Conservation (phyloP, 1,284 basidiomycete genomes). For the Peniophora sp. region DNA sequence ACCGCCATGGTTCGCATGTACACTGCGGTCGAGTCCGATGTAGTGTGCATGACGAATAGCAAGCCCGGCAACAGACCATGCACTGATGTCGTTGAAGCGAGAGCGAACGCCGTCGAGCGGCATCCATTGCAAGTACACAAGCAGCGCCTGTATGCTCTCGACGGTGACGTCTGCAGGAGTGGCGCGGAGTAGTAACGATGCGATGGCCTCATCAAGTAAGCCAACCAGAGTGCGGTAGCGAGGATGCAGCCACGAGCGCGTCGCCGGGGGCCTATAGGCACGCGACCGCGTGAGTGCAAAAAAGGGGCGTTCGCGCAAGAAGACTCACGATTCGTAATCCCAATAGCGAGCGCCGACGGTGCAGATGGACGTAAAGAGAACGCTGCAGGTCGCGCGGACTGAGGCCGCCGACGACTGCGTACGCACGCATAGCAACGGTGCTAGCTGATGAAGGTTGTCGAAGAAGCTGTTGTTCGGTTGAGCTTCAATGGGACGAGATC, state of each 20-base stretch:
- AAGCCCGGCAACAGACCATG: conserved; percentile 1
- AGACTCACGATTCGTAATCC: neutral
- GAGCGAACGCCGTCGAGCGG: neutral
- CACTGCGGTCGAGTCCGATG: conserved; percentile 1
- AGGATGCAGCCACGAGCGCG: conserved; percentile 1
- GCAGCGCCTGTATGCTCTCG: conserved; percentile 1
- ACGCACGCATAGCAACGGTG: conserved; percentile 1
- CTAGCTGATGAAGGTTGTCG: conserved; percentile 1
- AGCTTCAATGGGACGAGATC: neutral
- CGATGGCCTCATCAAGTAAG: conserved; percentile 1
- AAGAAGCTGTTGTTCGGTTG: neutral
- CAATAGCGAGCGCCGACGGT: conserved; percentile 3
- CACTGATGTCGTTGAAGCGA: neutral
- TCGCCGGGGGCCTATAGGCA: neutral
- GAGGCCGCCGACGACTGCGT: neutral
- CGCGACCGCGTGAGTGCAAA: neutral
- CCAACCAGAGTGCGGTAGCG: neutral
- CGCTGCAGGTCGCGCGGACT: neutral
- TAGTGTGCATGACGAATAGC: conserved; percentile 1
- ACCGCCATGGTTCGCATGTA: neutral
- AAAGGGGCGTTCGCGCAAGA: neutral
- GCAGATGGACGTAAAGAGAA: conserved; percentile 4
- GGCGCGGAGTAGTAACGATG: neutral
- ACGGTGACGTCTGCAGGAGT: conserved; percentile 1
- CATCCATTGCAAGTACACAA: conserved; percentile 4